These are phyloP conservation scores for Aspergillus jensenii DNA, from an alignment of 2,329 filamentous ascomycete genomes.

Conservation along the genomic window DNA sequence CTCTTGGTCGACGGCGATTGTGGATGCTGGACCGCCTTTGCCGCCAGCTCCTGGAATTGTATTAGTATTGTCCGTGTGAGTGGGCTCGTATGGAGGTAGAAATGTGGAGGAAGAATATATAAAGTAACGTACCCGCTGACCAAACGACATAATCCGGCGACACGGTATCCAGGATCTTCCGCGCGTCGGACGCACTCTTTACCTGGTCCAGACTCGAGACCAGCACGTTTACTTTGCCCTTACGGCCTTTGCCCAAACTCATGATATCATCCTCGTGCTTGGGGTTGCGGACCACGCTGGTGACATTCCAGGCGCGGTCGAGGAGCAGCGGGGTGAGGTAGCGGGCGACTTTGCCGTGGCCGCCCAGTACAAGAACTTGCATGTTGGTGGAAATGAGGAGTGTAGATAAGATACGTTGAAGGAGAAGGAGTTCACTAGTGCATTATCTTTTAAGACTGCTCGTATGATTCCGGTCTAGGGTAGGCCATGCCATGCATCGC, in stretches of 20 bases:
- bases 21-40: constrained; percentile 52
- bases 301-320: constrained; percentile 72
- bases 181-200: constrained; percentile 61
- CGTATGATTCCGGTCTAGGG: no score
- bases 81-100: no score
- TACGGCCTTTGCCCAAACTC: constrained; percentile 50
- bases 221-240: constrained; percentile 67
- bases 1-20: constrained; percentile 53
- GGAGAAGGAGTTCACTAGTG: no score
- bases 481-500: no score
- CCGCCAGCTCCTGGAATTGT: constrained; percentile 52
- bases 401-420: no score
- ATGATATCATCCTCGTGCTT: constrained; percentile 66
- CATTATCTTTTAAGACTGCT: no score
- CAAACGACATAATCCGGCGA: constrained; percentile 49
- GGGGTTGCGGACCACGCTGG: constrained; percentile 72
- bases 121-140: constrained; percentile 46
- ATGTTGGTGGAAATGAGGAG: no score
- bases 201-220: constrained; percentile 72
- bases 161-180: constrained; percentile 54
- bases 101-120: no score
- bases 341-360: constrained; percentile 77
- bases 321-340: constrained; percentile 75
- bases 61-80: not conserved
- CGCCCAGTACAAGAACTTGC: constrained; percentile 72